Evolutionary conservation across 352 stramenopile species (phyloP), one percentile per base, ranked within the genome.

Genomic region (Phytophthora palmivora): DNA sequence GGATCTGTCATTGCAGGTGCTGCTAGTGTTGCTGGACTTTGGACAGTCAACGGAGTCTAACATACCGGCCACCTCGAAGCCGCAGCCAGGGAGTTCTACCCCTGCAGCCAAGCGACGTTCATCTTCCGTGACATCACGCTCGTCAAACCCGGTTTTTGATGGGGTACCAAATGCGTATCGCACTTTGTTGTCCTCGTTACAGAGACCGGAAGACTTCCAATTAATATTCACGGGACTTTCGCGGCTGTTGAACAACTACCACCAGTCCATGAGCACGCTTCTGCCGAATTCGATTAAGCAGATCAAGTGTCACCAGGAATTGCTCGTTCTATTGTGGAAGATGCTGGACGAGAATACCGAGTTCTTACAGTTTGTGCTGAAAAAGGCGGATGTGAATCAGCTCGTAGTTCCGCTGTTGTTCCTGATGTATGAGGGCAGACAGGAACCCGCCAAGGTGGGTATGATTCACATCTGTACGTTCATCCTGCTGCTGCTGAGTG

Each of bases 381-480:
- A 97, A 52, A 85, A 96, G 51, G 96, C 91, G 15, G 96, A 99
- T 63, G 87, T 98, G 36, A 98, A 97, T 53, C 74, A 92, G 44
- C 62, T 98, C 1, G 81, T 97, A 9, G 78, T 92, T 6, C 88
- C 87, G 36, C 59, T 97, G 34, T 71, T 96, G 1, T 96, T 95
- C 57, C 73, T 96, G 30, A 96, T 96, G 89, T 98, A 98, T 72
- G 91, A 98, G 64, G 96, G 89, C 12, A 84, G 96, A n/a, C 92
- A 96, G 57, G 94, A 98, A 64, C 84, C 91, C 37, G 93, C 94
- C 15, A 97, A 97, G 58, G 86, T 96, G 11, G 96, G 96, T 32
- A 91, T 99, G 78, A 96, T 99, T 36, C 96, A 99, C 74, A 98
- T 99, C 53, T 99, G 97, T 65, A 99, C 96, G 15, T 99, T 99